Base-by-base conservation (phyloP, 176 grass and related monocot species). In the Guadua angustifolia region DNA sequence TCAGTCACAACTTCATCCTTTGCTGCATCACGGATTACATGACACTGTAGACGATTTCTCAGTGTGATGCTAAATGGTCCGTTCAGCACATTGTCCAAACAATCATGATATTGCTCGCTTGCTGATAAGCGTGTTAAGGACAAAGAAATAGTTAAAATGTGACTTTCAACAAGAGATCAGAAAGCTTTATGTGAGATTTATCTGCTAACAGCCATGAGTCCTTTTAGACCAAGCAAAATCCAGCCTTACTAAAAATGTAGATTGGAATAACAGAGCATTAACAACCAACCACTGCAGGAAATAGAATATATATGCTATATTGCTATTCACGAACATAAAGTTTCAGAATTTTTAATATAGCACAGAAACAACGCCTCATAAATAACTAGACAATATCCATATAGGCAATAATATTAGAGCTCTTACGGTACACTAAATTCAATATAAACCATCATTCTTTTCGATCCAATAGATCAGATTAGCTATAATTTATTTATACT, bases 41-140 rank as follows among this genome's bases (percentile, higher is more conserved):
- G 91, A 50, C 97, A 99, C 51, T 99, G 97, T 21, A 99, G 77
- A 32, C 91, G 91, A 50, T 86, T 94, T 55, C 97, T 85, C 60
- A 96, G 81, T 44, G 91, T 96, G 83, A 99, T 99, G 88, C 97
- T 96, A 62, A 96, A 96, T 73, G 91, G 88, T 6, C 89, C 86
- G 0, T 94, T 94, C 46, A 96, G 63, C 74, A 99, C 89, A 52
- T 89, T 94, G 75, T 90, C 91, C 78, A 99, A 78, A 68, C 86
- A 94, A 39, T 89, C 88, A 62, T 66, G 85, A 71, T 91, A 99
- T 43, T 99, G 79, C 57, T 96, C 97, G 38, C 93, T 96, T 45
- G 85, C 93, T 99, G 52, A 46, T 80, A 66, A 81, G 73, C 65
- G 74, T 84, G 84, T 91, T 84, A 93, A 93, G 86, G 88, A 78